A percentile compares a stretch with the other conserved stretches of the same genome.
Evolutionary conservation across 345 rosid species (phyloP).

Genomic region (Eucalyptus coolabah): DNA sequence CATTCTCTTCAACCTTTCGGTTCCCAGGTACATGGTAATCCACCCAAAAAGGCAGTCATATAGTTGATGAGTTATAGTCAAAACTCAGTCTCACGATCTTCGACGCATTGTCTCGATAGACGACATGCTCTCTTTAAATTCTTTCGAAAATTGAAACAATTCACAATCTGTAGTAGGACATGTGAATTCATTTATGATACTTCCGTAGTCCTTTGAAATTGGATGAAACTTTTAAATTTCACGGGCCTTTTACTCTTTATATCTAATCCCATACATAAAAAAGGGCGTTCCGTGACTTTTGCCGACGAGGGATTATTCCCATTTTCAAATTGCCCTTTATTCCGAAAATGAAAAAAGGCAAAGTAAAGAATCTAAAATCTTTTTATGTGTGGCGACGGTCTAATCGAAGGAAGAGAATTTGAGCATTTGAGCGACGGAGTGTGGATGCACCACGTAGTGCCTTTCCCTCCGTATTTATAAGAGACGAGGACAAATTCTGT

Average conservation of each 20-base stretch:
- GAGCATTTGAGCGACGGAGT: not conserved
- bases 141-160: not conserved
- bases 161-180: not conserved
- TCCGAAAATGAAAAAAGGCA: not conserved
- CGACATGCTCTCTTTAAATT: not conserved
- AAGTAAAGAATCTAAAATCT: not conserved
- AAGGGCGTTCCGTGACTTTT: not conserved
- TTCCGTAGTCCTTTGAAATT: not conserved
- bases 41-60: not conserved
- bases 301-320: not conserved
- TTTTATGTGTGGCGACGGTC: not conserved
- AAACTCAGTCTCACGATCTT: not conserved
- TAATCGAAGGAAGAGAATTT: not conserved
- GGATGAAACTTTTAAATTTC: not conserved
- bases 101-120: not conserved
- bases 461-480: not conserved
- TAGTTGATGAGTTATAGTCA: not conserved
- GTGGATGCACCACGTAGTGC: not conserved
- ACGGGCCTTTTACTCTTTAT: not conserved
- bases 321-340: not conserved
- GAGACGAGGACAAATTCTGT: not conserved
- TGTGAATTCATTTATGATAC: not conserved
- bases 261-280: not conserved
- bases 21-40: not conserved
- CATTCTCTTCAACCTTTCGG: not conserved